Evolutionary conservation across 2,329 filamentous ascomycete species (phyloP), one percentile per base, ranked within the genome.

Genomic region (Xylariaceae sp.): DNA sequence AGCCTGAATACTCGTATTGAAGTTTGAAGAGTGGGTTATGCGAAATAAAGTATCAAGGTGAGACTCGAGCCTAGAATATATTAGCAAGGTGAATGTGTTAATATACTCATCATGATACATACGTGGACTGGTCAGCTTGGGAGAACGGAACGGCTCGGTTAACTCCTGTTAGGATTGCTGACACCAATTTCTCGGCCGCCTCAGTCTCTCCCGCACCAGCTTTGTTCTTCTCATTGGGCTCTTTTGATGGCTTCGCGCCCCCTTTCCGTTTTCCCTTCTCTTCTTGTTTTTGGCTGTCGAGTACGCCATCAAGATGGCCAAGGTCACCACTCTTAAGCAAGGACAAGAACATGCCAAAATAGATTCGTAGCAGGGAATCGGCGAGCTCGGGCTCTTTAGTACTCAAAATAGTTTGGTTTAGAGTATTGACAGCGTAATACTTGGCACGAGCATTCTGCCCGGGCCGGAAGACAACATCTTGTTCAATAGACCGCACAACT

Each of bases 1-100:
- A 32, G 94, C 92, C 72, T 99, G 94, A 36, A 99, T 89, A 68
- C 91, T 94, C 0, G 94, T 99, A 74, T 97, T 99, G 80, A 99
- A 97, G 71, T 99, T 99, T 53, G 92, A 90, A 0, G 92, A 97
- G 72, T 99, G 94, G 0, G 94, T 95, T 65, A 99, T 94, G 64
- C 85, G 86, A 80, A 96, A 99, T 22, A 99, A 80, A 2, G 92
- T 96, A 68, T 97, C 88, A 53, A 99, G 82, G 67, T 99, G 92
- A 54, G 86, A 85, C 66, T 95, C 89, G 61, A 97, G 83, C 21
- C 85, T 88, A 59, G 53, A 26, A 34, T 18, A 51, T 50, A 30
- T 65, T 56, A 67, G 58, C 49, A 67, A 65, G 36, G 15, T 64
- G 41, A 39, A 39, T 16, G 10, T 5, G 6, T 32, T 12, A 8